phyloP scores from a whole-genome alignment of 2,329 filamentous ascomycete species.

The Fusarium staphyleae region DNA sequence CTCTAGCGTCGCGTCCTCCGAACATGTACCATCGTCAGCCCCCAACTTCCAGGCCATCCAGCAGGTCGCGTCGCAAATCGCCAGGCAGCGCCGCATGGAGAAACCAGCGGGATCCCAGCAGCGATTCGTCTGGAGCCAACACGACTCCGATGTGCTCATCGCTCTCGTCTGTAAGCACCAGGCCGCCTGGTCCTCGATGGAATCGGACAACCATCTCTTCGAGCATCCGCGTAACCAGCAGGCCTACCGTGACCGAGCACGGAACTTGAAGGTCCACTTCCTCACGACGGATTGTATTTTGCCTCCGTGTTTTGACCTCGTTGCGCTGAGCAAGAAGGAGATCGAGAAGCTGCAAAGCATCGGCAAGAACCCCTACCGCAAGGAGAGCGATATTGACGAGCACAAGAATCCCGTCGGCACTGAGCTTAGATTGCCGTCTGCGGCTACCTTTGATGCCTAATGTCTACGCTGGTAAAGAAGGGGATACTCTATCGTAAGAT shows the following conservation, averaged over 20 bases:
- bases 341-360: slow-evolving; percentile 47
- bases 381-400: slow-evolving; percentile 54
- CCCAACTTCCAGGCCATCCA: slow-evolving; percentile 39
- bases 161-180: slow-evolving; percentile 47
- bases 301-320: slow-evolving; percentile 57
- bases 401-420: slow-evolving; percentile 51
- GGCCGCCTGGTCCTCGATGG: slow-evolving; percentile 45
- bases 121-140: slow-evolving; percentile 51
- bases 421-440: slow-evolving; percentile 7
- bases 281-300: slow-evolving; percentile 54
- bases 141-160: slow-evolving; percentile 53
- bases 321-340: slow-evolving; percentile 61
- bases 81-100: slow-evolving; percentile 36
- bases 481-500: no score
- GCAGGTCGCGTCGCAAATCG: slow-evolving; percentile 37
- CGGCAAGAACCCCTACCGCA: slow-evolving; percentile 59
- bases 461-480: background rate
- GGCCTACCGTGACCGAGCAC: slow-evolving; percentile 64
- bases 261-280: slow-evolving; percentile 61
- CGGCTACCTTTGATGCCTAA: background rate
- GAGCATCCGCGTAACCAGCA: slow-evolving; percentile 59
- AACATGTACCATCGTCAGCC: background rate
- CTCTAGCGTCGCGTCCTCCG: no score
- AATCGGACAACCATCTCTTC: slow-evolving; percentile 47
- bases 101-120: slow-evolving; percentile 25